phyloP scores from a whole-genome alignment of 768 basidiomycete genomes.

The Pleurotus cornucopiae region DNA sequence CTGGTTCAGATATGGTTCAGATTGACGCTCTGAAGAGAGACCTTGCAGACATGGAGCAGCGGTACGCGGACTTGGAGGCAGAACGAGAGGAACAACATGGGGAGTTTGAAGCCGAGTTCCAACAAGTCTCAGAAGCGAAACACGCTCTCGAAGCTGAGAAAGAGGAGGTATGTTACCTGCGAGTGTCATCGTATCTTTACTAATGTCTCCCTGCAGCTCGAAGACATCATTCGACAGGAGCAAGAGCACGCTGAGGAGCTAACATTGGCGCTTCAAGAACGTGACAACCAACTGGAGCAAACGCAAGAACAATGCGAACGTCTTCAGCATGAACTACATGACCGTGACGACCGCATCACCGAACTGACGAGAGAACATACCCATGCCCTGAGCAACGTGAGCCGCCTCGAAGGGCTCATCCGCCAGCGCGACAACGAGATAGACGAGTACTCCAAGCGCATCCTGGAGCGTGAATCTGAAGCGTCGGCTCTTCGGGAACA shows the following conservation, averaged over 20 bases:
- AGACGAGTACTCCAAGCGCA: slow-evolving; percentile 38
- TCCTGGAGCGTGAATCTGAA: slow-evolving; percentile 47
- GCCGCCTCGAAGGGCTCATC: slow-evolving; percentile 56
- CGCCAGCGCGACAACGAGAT: slow-evolving; percentile 56
- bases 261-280: slow-evolving; percentile 33
- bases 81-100: slow-evolving; percentile 56
- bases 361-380: slow-evolving; percentile 53
- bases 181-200: not conserved
- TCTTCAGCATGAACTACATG: slow-evolving; percentile 44
- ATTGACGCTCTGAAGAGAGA: slow-evolving; percentile 51
- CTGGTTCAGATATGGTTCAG: slow-evolving; percentile 55
- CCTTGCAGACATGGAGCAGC: slow-evolving; percentile 43
- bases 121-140: slow-evolving; percentile 47
- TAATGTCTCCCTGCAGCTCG: slow-evolving; percentile 32
- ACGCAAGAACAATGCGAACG: slow-evolving; percentile 49
- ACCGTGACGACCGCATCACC: slow-evolving; percentile 47
- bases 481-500: slow-evolving; percentile 52
- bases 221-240: slow-evolving; percentile 46
- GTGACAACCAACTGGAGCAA: slow-evolving; percentile 48
- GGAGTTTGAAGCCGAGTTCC: slow-evolving; percentile 53
- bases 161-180: slow-evolving; percentile 37
- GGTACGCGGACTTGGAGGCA: slow-evolving; percentile 41
- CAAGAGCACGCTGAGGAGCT: slow-evolving; percentile 47
- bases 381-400: slow-evolving; percentile 46
- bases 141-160: slow-evolving; percentile 55